Percentiles rank a stretch among this genome's conserved stretches.
phyloP scores from a whole-genome alignment of 148 eudicot genomes.

The Euryodendron excelsum region DNA sequence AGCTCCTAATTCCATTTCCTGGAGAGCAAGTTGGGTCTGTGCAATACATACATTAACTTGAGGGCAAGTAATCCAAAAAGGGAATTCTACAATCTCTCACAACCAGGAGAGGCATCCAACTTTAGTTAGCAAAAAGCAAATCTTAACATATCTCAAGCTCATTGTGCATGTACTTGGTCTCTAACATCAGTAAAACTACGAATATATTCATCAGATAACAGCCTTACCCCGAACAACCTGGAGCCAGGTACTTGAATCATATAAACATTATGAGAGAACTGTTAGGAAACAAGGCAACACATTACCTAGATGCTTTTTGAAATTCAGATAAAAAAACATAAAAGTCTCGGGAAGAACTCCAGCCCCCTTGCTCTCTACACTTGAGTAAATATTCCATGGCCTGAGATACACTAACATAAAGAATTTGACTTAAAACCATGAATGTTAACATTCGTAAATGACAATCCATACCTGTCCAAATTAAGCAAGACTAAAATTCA shows the following conservation, averaged over 20 bases:
- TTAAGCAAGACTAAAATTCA: no score
- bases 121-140: no score
- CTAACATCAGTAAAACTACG: not conserved
- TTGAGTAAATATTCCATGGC: conserved; percentile 78
- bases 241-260: not conserved
- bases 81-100: not conserved
- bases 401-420: conserved; percentile 36
- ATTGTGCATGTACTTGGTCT: not conserved
- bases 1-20: not conserved
- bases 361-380: conserved; percentile 65
- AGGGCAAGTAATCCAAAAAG: not conserved
- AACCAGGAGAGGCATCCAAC: not conserved
- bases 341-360: conserved; percentile 63
- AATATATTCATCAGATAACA: not conserved
- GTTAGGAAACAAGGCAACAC: not conserved
- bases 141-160: no score
- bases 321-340: conserved; percentile 61
- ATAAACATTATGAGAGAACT: not conserved
- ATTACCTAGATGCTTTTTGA: conserved; percentile 90
- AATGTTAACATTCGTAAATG: no score
- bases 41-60: not conserved
- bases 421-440: no score
- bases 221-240: not conserved
- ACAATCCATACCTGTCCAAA: no score
- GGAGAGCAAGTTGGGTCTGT: not conserved